Percentiles rank a stretch among this genome's conserved stretches.
phyloP scores from a whole-genome alignment of 169 alveolate species.

The Plasmodium yoelii region DNA sequence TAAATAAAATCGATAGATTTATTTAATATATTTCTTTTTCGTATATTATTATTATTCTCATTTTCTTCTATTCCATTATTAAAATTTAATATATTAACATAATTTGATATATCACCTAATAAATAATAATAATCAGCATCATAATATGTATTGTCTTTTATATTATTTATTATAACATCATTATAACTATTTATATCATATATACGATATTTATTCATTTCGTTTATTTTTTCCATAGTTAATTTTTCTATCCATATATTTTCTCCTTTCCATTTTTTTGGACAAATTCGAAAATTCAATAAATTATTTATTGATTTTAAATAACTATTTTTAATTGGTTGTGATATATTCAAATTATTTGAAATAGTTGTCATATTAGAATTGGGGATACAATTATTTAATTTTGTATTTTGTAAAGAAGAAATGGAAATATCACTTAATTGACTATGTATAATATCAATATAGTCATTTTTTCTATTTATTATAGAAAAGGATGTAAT shows the following conservation, averaged over 20 bases:
- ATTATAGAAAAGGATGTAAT: constrained; percentile 35
- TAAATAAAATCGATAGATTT: constrained; percentile 38
- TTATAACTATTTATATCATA: constrained; percentile 32
- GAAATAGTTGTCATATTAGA: too few species aligned
- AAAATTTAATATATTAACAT: not conserved
- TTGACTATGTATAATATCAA: constrained; percentile 15
- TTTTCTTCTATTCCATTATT: not conserved
- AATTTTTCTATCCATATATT: constrained; percentile 10
- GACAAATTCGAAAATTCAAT: not conserved
- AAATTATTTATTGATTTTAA: not conserved
- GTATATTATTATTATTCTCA: not conserved
- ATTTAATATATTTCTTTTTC: constrained; percentile 1
- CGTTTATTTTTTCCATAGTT: constrained; percentile 5
- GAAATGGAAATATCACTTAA: too few species aligned
- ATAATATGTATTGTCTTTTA: constrained; percentile 33
- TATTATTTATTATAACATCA: constrained; percentile 58
- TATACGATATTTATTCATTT: constrained; percentile 45
- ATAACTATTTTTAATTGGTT: too few species aligned
- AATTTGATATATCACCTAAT: constrained; percentile 14
- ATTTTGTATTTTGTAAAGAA: too few species aligned
- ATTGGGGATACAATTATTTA: too few species aligned
- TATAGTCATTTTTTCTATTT: constrained; percentile 20
- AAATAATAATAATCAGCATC: constrained; percentile 54
- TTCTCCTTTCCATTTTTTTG: not conserved
- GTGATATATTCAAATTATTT: too few species aligned